A percentile compares a stretch with the other conserved stretches of the same genome.
phyloP scores from a whole-genome alignment of 495 filamentous ascomycete species.

The Pseudomonodictys pantanalensis region DNA sequence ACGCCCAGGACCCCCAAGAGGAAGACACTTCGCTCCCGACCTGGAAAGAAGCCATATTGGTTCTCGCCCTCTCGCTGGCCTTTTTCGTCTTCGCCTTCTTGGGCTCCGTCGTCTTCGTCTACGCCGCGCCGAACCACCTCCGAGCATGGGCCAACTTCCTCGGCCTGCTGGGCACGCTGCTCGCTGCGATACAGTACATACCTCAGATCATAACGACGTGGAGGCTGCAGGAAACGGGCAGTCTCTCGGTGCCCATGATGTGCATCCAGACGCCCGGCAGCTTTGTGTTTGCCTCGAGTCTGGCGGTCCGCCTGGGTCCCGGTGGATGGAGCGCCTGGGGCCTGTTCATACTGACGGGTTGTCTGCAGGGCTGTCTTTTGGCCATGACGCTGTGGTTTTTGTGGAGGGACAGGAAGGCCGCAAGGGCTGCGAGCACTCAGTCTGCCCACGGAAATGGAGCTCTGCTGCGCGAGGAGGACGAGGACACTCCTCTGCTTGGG shows the following conservation, averaged over 20 bases:
- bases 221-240: slow-evolving; percentile 75
- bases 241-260: slow-evolving; percentile 96
- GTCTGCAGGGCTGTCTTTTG: slow-evolving; percentile 79
- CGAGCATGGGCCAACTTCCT: slow-evolving; percentile 78
- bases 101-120: slow-evolving; percentile 58
- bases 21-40: slow-evolving; percentile 48
- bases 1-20: slow-evolving; percentile 35
- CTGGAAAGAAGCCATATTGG: slow-evolving; percentile 70
- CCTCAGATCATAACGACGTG: slow-evolving; percentile 94
- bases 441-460: slow-evolving; percentile 10
- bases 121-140: slow-evolving; percentile 56
- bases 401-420: slow-evolving; percentile 39
- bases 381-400: slow-evolving; percentile 79
- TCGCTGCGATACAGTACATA: slow-evolving; percentile 86
- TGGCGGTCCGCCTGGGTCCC: slow-evolving; percentile 73
- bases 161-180: slow-evolving; percentile 70
- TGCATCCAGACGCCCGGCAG: slow-evolving; percentile 92
- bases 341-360: slow-evolving; percentile 78
- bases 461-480: not conserved
- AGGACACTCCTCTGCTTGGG: slow-evolving; percentile 28
- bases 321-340: slow-evolving; percentile 95
- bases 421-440: slow-evolving; percentile 2
- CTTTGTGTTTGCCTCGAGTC: slow-evolving; percentile 81
- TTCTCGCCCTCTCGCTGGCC: slow-evolving; percentile 65
- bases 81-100: slow-evolving; percentile 69